Evolutionary conservation across 148 eudicot species (phyloP), one percentile per base, ranked within the genome.

Genomic region (Chenopodium album): DNA sequence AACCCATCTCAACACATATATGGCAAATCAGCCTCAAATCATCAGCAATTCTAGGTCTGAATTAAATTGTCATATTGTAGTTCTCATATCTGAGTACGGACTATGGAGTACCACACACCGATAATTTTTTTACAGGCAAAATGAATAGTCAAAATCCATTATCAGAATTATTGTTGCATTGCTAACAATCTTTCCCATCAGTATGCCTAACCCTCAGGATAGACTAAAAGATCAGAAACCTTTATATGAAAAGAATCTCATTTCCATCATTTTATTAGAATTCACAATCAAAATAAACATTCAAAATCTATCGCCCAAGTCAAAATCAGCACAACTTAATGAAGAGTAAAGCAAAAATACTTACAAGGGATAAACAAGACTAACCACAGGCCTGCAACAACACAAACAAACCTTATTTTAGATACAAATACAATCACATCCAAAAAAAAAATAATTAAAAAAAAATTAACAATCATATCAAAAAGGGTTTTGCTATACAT

Each of bases 351-450:
- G 1, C 14, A 14, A 50, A 48, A 50, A 1, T 29, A 92, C 98
- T 92, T 90, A 93, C 98, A 94, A 83, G 52, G 98, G 97, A 89
- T 93, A 94, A 79, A 84, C 88, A 84, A 93, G 92, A 84, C 94
- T 94, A 73, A 93, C 91, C 79, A 95, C 91, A 74, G 99, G 99
- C 95, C 98, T 95, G 95, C 88, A 87, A 70, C 34, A 84, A 28
- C 73, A 82, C 82, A 84, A 67, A 85, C 34, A 28, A 79, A 47
- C 64, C 71, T 75, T 41, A 64, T 7, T 22, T 73, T 46, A 79
- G 84, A 52, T 60, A 85, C 76, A 79, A 62, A 52, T 60, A 85
- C 78, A 79, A 62, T 29, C 31, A 80, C 23, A 80, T 63, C 23
- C 63, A 26, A 60, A 31, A 69, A 23, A 23, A 28, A 48, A 54